phyloP scores from a whole-genome alignment of 805 yeast genomes.

The Zygotorulaspora danielsina region DNA sequence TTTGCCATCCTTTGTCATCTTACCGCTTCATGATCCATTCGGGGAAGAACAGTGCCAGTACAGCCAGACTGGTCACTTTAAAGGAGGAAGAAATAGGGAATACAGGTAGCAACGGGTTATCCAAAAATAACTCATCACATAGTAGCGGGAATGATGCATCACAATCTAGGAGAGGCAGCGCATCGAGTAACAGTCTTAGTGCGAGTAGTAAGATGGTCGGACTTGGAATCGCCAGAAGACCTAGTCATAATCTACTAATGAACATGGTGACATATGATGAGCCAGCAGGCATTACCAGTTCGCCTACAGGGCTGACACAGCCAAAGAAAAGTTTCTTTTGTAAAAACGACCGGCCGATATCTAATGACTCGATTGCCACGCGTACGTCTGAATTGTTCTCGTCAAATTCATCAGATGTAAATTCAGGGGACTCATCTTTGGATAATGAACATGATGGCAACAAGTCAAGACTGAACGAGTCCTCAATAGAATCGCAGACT shows the following conservation, averaged over 20 bases:
- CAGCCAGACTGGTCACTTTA: slow-evolving; percentile 11
- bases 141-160: not conserved
- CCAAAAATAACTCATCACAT: slow-evolving; percentile 1
- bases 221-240: slow-evolving; percentile 31
- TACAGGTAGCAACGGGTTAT: not conserved
- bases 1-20: not conserved
- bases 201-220: slow-evolving; percentile 24
- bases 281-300: slow-evolving; percentile 4
- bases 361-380: slow-evolving; percentile 33
- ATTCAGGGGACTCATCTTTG: slow-evolving; percentile 29
- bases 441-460: slow-evolving; percentile 23
- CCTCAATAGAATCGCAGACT: slow-evolving; percentile 1
- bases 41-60: slow-evolving; percentile 1
- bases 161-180: slow-evolving; percentile 9
- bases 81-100: slow-evolving; percentile 10
- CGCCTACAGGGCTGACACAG: slow-evolving; percentile 18
- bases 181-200: slow-evolving; percentile 13
- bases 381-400: slow-evolving; percentile 30
- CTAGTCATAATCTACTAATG: slow-evolving; percentile 32
- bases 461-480: slow-evolving; percentile 4
- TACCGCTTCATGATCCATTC: not conserved
- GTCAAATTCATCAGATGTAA: slow-evolving; percentile 27
- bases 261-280: slow-evolving; percentile 16
- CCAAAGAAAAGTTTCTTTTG: slow-evolving; percentile 23
- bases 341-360: slow-evolving; percentile 29